Evolutionary conservation across 1,284 basidiomycete genomes (phyloP), one percentile per base, ranked within the genome.

Genomic region (Mycena citricolor): DNA sequence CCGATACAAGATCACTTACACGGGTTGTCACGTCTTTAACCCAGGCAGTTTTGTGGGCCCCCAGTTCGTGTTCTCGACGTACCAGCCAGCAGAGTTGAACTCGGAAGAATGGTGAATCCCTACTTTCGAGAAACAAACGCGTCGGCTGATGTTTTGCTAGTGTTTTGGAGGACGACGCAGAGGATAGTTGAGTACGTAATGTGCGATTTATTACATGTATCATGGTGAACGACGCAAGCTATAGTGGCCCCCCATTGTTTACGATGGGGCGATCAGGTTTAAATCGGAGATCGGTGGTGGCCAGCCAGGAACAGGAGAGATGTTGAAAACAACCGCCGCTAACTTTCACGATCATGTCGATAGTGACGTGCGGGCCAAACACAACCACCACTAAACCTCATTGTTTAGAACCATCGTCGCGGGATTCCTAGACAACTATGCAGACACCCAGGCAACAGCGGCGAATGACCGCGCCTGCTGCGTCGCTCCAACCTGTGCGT

Each of bases 11-110:
- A 75, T 98, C 54, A 99, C 94, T 1, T 99, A 99, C 61, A 94
- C 95, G 52, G 93, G 92, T 5, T 99, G 97, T 60, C 95, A 98
- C 66, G 97, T 99, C 22, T 94, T 99, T 74, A 99, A 99, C 63
- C 97, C 97, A 0, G 95, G 97, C 11, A 83, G 84, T 40, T 94
- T 94, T 59, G 71, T 92, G 8, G 49, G 49, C 13, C 86, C 79
- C 32, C 76, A 84, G 3, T 86, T 90, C 55, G 76, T 80, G 13
- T 94, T 94, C 69, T 89, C 87, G n/a, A 87, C 90, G 13, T 95
- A 93, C 59, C 88, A 85, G 43, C 92, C 92, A 5, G 77, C 86
- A 4, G 79, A 81, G 55, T 60, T 73, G 25, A 86, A 85, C 54
- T 89, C 87, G 0, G 87, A 90, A 62, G 83, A 86, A 67, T 88